phyloP scores from a whole-genome alignment of 768 basidiomycete genomes.

The Cystofilobasidium bisporidii region DNA sequence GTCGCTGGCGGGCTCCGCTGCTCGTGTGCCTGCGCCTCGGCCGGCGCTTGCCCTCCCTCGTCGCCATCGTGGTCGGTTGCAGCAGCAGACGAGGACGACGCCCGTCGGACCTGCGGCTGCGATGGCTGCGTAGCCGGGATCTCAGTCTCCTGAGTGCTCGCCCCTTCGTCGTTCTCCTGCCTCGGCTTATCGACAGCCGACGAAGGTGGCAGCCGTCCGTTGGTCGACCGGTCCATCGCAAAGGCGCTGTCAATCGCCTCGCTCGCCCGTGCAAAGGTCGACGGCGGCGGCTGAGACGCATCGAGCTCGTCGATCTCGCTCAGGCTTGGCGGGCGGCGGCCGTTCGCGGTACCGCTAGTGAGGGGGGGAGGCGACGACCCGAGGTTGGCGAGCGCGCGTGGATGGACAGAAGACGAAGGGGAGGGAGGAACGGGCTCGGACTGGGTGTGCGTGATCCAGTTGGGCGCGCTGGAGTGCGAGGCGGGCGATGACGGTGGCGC shows the following conservation, averaged over 20 bases:
- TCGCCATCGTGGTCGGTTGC: no score
- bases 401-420: no score
- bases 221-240: background rate
- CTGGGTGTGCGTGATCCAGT: background rate
- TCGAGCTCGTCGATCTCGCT: constrained; percentile 5
- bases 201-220: background rate
- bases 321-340: background rate
- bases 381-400: no score
- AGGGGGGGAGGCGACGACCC: no score
- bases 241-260: background rate
- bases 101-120: background rate
- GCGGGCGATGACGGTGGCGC: background rate
- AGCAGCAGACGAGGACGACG: background rate
- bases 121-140: background rate
- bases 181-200: no score
- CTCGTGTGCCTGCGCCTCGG: no score
- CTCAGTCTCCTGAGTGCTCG: background rate
- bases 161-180: background rate
- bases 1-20: no score
- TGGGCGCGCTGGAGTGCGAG: background rate
- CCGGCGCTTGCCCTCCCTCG: no score
- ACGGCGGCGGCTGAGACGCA: background rate
- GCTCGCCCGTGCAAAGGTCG: background rate
- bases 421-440: background rate
- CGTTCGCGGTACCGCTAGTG: background rate